Base-by-base conservation (phyloP, 768 basidiomycete genomes). In the Sutorius australiensis region DNA sequence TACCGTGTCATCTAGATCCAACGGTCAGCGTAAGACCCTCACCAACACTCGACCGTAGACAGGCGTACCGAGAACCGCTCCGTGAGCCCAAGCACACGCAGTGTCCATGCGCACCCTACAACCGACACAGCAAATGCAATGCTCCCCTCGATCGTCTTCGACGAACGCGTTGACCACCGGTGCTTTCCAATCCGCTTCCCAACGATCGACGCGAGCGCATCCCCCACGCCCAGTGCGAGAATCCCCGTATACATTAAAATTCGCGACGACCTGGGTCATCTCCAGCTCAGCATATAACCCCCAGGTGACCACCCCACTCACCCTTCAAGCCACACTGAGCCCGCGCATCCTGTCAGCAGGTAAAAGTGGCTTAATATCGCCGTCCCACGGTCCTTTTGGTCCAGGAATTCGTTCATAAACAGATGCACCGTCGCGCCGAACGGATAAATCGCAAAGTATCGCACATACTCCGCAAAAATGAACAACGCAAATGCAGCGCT, bases 341-440 rank as follows among this genome's bases (percentile, higher is more conserved):
- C 86, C 6, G 97, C 95, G 69, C 95, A 98, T 2, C 97, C 97
- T 0, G 92, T 95, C 48, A 99, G 75, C 41, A 99, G 75, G 73
- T 98, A 99, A 67, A 99, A 99, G 72, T 99, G 97, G 63, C 93
- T 95, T 60, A 99, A 71, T 61, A 99, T 95, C 27, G 94, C 97
- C 11, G 95, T 95, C 3, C 97, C 97, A 46, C 86, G 80, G 70
- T 99, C 97, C 72, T 92, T 91, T 61, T 87, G 80, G 72, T 99
- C 97, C 67, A 98, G 75, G 66, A 99, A 99, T 68, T 99, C 97
- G 73, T 89, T 90, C 83, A 99, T 85, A 71, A 99, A 99, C 50
- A 98, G 74, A 72, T 99, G 97, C 17, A 99, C 83, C 11, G 83
- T 76, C 10, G 90, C 95, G 13, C 94, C 93, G 61, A 98, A 90